Conservation (phyloP, 495 filamentous ascomycete species). For the Aspergillus bridgeri region DNA sequence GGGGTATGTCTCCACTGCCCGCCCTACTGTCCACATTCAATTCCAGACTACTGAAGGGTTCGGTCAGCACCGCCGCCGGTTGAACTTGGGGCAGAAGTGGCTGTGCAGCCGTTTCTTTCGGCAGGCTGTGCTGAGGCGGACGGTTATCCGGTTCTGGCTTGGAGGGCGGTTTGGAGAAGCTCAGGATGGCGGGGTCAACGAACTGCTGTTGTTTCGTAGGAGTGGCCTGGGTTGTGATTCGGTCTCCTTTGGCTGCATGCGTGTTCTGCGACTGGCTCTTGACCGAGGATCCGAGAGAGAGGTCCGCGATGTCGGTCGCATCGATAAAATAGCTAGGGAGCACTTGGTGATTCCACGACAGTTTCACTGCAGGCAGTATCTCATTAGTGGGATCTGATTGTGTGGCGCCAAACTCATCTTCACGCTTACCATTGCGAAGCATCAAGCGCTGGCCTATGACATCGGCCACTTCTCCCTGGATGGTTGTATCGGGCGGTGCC, state of each 20-base stretch:
- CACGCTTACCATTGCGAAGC: slow-evolving; percentile 68
- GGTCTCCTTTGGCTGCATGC: slow-evolving; percentile 15
- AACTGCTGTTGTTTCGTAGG: slow-evolving; percentile 31
- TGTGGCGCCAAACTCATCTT: not conserved
- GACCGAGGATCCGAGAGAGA: slow-evolving; percentile 45
- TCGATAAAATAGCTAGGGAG: slow-evolving; percentile 51
- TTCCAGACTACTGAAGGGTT: slow-evolving; percentile 44
- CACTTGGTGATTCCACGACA: slow-evolving; percentile 47
- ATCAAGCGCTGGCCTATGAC: slow-evolving; percentile 72
- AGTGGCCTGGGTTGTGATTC: slow-evolving; percentile 2
- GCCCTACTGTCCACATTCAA: slow-evolving; percentile 25
- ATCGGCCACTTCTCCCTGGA: slow-evolving; percentile 70
- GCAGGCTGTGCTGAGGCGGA: slow-evolving; percentile 4
- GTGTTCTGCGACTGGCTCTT: slow-evolving; percentile 23
- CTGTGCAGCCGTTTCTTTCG: slow-evolving; percentile 3
- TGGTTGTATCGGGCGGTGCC: slow-evolving; percentile 58
- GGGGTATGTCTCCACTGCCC: slow-evolving; percentile 9
- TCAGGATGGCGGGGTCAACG: slow-evolving; percentile 56
- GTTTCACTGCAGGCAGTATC: slow-evolving; percentile 33
- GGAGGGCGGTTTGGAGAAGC: slow-evolving; percentile 36
- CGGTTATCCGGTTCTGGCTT: slow-evolving; percentile 8
- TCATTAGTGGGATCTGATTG: not conserved
- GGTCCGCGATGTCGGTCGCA: slow-evolving; percentile 54
- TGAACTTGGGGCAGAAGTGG: slow-evolving; percentile 8
- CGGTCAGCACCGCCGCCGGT: slow-evolving; percentile 28